A percentile compares a stretch with the other conserved stretches of the same genome.
Evolutionary conservation across 208 protist genomes (phyloP).

Genomic region (Porcisia hertigi): DNA sequence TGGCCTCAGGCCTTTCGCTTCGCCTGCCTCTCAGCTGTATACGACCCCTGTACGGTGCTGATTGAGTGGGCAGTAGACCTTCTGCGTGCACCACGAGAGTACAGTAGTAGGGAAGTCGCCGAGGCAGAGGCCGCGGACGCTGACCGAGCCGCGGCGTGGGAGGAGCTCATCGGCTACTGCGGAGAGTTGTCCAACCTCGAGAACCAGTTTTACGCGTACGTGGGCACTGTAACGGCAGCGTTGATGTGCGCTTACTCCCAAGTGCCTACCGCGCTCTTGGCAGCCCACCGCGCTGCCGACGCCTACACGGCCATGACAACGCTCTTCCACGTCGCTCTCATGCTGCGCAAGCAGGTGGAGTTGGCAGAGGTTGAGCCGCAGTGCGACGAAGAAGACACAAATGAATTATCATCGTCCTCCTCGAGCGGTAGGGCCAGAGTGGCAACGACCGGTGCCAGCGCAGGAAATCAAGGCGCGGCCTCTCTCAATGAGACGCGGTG

Average conservation of each 20-base stretch:
- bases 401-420: constrained; percentile 5
- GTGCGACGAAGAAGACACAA: constrained; percentile 3
- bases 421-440: neutral
- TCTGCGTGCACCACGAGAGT: constrained; percentile 22
- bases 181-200: constrained; percentile 52
- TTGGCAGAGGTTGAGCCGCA: constrained; percentile 3
- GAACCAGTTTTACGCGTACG: constrained; percentile 63
- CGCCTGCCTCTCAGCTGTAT: constrained; percentile 38
- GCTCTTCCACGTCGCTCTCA: constrained; percentile 57
- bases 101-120: neutral
- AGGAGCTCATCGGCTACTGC: constrained; percentile 56
- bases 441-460: too few relatives aligned
- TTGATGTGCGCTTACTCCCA: constrained; percentile 44
- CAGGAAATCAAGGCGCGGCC: neutral
- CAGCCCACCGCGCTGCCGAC: constrained; percentile 46
- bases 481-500: constrained; percentile 3
- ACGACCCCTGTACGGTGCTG: constrained; percentile 53
- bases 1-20: constrained; percentile 78
- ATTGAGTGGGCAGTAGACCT: constrained; percentile 67
- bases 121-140: constrained; percentile 26
- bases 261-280: constrained; percentile 50
- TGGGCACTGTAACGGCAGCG: constrained; percentile 53
- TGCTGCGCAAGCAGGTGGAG: constrained; percentile 33
- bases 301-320: constrained; percentile 72
- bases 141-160: constrained; percentile 47